Conservation (phyloP, 441 rosid genomes). For the Populus hybrid region DNA sequence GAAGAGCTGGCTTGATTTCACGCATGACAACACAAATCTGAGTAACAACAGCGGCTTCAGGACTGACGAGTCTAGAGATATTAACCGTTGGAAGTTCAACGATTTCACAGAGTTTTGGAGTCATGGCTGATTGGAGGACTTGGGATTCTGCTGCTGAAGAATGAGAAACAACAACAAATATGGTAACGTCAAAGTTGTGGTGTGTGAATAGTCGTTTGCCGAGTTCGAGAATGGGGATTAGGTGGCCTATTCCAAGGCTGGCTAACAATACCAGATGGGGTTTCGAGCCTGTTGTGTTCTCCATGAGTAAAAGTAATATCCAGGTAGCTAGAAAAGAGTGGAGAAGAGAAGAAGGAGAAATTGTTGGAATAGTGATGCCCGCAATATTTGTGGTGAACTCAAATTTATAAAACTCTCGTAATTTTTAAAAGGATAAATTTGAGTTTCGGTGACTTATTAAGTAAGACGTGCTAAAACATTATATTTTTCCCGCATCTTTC, state of each 20-base stretch:
- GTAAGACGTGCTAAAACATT: too few relatives aligned
- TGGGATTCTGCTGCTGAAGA: constrained; percentile 15
- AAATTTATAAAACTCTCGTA: too few relatives aligned
- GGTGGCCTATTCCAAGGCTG: constrained; percentile 55
- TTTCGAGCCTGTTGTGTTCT: not conserved
- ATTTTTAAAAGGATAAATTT: too few relatives aligned
- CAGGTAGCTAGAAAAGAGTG: not conserved
- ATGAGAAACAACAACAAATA: constrained; percentile 27
- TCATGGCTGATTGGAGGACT: not conserved
- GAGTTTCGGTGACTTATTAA: too few relatives aligned
- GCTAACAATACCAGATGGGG: constrained; percentile 35
- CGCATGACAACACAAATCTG: constrained; percentile 31
- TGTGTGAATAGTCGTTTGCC: constrained; percentile 27
- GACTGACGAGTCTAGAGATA: constrained; percentile 20
- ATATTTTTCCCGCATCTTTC: too few relatives aligned
- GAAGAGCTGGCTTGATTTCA: constrained; percentile 18
- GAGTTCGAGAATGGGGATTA: constrained; percentile 48
- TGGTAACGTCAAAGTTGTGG: constrained; percentile 31
- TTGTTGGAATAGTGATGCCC: not conserved
- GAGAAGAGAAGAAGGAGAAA: not conserved
- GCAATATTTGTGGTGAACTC: too few relatives aligned
- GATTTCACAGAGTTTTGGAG: constrained; percentile 9
- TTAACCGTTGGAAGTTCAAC: constrained; percentile 29
- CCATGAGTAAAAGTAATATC: not conserved
- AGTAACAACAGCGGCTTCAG: constrained; percentile 9